Evolutionary conservation across 345 rosid genomes (phyloP).

Genomic region (Barbarea vulgaris): DNA sequence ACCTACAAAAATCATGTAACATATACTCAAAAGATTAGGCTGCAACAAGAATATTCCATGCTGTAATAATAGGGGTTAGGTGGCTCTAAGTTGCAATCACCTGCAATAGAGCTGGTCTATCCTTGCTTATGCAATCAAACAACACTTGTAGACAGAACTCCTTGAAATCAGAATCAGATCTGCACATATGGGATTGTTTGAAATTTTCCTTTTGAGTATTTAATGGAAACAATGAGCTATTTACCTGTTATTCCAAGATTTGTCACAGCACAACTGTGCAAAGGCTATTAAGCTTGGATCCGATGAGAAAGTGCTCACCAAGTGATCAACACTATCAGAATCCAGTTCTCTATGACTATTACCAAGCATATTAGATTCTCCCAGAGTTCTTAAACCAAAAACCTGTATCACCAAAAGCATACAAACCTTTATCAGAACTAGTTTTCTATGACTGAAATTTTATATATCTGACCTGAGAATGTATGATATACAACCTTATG

Average conservation of each 20-base stretch:
- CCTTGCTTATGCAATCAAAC: constrained; percentile 96
- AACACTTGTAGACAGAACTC: constrained; percentile 95
- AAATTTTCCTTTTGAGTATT: not conserved
- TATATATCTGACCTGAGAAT: constrained; percentile 17
- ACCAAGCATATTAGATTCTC: constrained; percentile 42
- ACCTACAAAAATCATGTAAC: constrained; percentile 52
- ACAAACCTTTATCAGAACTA: constrained; percentile 8
- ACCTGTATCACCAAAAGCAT: constrained; percentile 54
- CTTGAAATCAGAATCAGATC: constrained; percentile 84
- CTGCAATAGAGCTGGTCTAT: constrained; percentile 95
- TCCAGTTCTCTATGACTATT: constrained; percentile 48
- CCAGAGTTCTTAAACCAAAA: constrained; percentile 67
- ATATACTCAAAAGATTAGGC: constrained; percentile 11
- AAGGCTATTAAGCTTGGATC: constrained; percentile 96
- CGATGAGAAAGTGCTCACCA: constrained; percentile 93
- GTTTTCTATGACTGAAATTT: constrained; percentile 8
- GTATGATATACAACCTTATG: constrained; percentile 67
- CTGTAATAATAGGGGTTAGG: not conserved
- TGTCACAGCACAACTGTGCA: constrained; percentile 86
- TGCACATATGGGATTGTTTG: constrained; percentile 46
- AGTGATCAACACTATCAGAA: constrained; percentile 74
- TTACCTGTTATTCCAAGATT: constrained; percentile 84
- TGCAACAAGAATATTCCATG: constrained; percentile 3
- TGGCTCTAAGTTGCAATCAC: constrained; percentile 44
- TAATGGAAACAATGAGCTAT: constrained; percentile 1